Conservation (phyloP, 805 yeast species). For the Groenewaldozyma salmanticensis region DNA sequence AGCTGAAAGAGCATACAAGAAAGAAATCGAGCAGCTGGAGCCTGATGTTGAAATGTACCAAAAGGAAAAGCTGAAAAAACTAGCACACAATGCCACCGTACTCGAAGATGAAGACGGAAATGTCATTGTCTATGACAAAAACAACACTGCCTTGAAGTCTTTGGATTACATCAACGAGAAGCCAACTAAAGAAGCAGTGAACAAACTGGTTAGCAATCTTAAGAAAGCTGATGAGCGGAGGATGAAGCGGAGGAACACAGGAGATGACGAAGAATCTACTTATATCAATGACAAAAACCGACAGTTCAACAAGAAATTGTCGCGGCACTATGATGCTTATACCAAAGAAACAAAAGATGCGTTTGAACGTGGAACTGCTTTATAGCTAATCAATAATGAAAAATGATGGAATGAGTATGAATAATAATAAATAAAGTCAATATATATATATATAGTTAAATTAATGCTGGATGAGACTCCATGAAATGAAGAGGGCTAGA, state of each 20-base stretch:
- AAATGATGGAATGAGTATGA: background rate
- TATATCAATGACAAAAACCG: conserved; percentile 60
- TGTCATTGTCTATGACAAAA: conserved; percentile 12
- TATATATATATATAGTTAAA: too few species aligned
- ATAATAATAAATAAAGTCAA: too few species aligned
- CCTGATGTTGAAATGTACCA: conserved; percentile 36
- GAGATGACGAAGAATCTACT: conserved; percentile 28
- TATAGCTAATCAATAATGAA: background rate
- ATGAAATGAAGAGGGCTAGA: conserved; percentile 1
- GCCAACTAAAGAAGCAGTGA: conserved; percentile 31
- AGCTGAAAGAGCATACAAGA: conserved; percentile 53
- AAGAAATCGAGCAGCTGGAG: conserved; percentile 35
- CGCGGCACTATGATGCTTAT: conserved; percentile 44
- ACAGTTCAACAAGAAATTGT: conserved; percentile 61
- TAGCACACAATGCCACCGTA: conserved; percentile 17
- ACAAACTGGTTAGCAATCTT: conserved; percentile 23
- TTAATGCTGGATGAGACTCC: conserved; percentile 1
- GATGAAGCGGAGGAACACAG: conserved; percentile 24
- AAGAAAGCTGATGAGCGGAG: conserved; percentile 31
- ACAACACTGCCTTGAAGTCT: conserved; percentile 9
- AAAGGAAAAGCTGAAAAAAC: conserved; percentile 27
- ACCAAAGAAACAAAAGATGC: conserved; percentile 27
- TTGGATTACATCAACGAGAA: conserved; percentile 23
- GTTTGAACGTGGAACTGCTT: conserved; percentile 30
- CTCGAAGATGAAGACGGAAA: conserved; percentile 16